Base-by-base conservation (phyloP, 805 yeast species). In the Tetrapisispora iriomotensis region DNA sequence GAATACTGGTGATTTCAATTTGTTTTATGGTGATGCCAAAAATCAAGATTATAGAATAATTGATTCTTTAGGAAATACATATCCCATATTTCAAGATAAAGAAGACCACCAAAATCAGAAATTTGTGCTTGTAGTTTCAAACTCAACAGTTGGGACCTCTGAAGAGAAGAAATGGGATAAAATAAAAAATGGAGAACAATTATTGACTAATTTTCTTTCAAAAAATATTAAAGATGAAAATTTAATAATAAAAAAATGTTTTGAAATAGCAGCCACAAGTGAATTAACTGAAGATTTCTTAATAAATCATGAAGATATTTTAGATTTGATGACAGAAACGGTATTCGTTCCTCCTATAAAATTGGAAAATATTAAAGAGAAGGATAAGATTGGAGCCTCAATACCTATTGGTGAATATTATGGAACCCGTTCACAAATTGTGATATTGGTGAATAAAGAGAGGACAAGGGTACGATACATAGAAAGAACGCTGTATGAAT, bases 381-480 rank as follows among this genome's bases (percentile, higher is more conserved):
- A 59, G 31, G 56, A 63, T 15, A 50, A 47, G 24, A 33, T 51
- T 6, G 61, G 61, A 10, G 49, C 56, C 15, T 56, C 63, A 4
- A 42, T 46, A 15, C 49, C 59, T n/a, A 60, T 67, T 13, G 85
- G 86, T 0, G 58, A 65, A 18, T 77, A 67, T 50, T 88, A 86
- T 54, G 96, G 96, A 0, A 87, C 96, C 0, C 64, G 96, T 39
- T 83, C 95, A 0, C 95, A 87, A 56, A 85, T 94, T 0, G 72
- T 86, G 2, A 67, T 86, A 3, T 49, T 84, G 18, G 67, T 82
- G 8, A 75, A 74, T 51, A 69, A 66, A 28, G 42, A 51, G 29
- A 68, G 83, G 50, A 41, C 61, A 27, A 44, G 40, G 10, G 60
- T 82, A 17, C 70, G 71, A 36, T 83, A 82, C 56, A 62, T 72